Evolutionary conservation across 495 filamentous ascomycete genomes (phyloP).

Genomic region (Penicillium argentinense): DNA sequence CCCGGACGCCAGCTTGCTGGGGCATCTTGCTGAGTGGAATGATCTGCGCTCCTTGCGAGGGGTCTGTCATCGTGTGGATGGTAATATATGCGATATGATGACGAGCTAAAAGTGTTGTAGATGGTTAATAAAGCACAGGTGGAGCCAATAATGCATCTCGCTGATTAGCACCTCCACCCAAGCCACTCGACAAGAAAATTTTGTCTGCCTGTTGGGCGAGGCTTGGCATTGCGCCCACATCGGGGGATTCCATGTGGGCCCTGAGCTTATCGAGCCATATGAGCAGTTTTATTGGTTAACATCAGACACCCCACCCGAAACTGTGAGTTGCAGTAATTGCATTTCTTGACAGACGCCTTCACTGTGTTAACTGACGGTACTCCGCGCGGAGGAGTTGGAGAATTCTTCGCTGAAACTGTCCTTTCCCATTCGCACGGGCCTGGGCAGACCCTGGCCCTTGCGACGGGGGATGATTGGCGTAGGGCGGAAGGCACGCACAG

Average conservation of each 20-base stretch:
- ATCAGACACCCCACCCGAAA: no score
- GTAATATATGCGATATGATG: constrained; percentile 1
- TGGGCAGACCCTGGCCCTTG: constrained; percentile 8
- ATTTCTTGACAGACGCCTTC: no score
- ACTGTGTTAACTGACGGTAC: no score
- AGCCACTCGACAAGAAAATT: background rate
- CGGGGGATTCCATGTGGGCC: background rate
- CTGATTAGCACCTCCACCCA: background rate
- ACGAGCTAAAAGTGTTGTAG: background rate
- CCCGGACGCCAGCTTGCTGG: constrained; percentile 13
- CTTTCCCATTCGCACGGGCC: constrained; percentile 17
- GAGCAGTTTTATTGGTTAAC: background rate
- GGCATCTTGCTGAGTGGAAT: constrained; percentile 14
- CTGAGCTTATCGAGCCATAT: background rate
- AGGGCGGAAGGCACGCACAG: background rate
- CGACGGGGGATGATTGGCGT: constrained; percentile 2
- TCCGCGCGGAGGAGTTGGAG: no score
- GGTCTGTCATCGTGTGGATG: background rate
- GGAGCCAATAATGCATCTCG: background rate
- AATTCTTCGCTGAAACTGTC: no score
- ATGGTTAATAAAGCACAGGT: background rate
- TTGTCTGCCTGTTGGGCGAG: background rate
- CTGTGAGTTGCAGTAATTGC: no score
- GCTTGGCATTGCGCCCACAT: background rate
- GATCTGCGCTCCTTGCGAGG: constrained; percentile 1